Percentiles rank a stretch among this genome's conserved stretches.
These are phyloP conservation scores for Kwoniella sp. DNA, from an alignment of 768 basidiomycete genomes.

Conservation along the genomic window DNA sequence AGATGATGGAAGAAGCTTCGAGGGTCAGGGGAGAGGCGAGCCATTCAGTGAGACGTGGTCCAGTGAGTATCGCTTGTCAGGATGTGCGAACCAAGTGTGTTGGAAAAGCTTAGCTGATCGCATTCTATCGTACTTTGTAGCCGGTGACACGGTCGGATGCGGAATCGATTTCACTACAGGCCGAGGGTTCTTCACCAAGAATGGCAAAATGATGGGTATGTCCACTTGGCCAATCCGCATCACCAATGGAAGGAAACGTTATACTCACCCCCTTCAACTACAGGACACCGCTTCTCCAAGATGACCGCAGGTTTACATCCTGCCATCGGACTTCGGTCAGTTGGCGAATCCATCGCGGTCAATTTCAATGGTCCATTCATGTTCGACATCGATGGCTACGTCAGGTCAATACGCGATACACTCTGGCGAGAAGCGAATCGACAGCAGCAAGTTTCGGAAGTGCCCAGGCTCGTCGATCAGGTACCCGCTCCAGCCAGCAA, in stretches of 20 bases:
- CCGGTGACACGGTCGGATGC: constrained; percentile 85
- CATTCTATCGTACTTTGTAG: constrained; percentile 57
- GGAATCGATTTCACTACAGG: constrained; percentile 82
- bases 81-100: not conserved
- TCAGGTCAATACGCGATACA: constrained; percentile 17
- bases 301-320: constrained; percentile 66
- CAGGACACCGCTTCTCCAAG: constrained; percentile 39
- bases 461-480: constrained; percentile 27
- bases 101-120: constrained; percentile 1
- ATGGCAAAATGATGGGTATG: constrained; percentile 62
- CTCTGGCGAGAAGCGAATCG: constrained; percentile 12
- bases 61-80: constrained; percentile 62
- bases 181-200: constrained; percentile 86
- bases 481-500: not conserved
- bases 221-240: not conserved
- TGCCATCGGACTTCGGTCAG: constrained; percentile 82
- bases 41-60: constrained; percentile 79
- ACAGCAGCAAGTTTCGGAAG: not conserved
- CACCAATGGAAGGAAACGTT: not conserved
- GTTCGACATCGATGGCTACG: constrained; percentile 84
- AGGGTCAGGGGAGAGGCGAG: constrained; percentile 68
- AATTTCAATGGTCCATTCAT: constrained; percentile 87
- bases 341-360: constrained; percentile 73
- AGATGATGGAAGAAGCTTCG: constrained; percentile 62
- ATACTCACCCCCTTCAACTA: constrained; percentile 8